These are phyloP conservation scores for Kondoa malvinella DNA, from an alignment of 768 basidiomycete genomes.

Conservation along the genomic window DNA sequence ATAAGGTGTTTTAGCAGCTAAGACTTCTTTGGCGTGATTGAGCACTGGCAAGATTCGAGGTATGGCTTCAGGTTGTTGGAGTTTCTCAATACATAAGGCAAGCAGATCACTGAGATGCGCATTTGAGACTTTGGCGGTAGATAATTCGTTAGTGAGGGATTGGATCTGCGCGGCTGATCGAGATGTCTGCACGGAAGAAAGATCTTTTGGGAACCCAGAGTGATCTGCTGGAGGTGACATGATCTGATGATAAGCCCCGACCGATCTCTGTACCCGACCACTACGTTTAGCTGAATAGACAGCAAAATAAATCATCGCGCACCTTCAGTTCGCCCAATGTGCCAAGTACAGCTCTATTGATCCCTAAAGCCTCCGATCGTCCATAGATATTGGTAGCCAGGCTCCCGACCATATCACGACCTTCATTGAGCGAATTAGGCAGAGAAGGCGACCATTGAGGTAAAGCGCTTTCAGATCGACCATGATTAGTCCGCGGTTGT, in stretches of 20 bases:
- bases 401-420: conserved; percentile 13
- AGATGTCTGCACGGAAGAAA: background rate
- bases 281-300: background rate
- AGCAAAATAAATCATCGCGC: background rate
- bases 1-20: background rate
- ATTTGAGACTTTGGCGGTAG: background rate
- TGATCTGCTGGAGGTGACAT: background rate
- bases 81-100: background rate
- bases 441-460: background rate
- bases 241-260: background rate
- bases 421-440: conserved; percentile 7
- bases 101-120: background rate
- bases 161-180: background rate
- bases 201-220: background rate
- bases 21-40: background rate
- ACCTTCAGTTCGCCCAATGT: conserved; percentile 23
- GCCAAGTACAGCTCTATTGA: conserved; percentile 24
- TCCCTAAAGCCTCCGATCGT: conserved; percentile 24
- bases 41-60: background rate
- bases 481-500: background rate
- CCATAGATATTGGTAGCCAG: conserved; percentile 25
- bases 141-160: background rate
- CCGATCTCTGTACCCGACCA: background rate
- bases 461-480: background rate
- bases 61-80: background rate